phyloP scores from a whole-genome alignment of 2,329 filamentous ascomycete genomes.

The Pseudohalonectria lignicola region DNA sequence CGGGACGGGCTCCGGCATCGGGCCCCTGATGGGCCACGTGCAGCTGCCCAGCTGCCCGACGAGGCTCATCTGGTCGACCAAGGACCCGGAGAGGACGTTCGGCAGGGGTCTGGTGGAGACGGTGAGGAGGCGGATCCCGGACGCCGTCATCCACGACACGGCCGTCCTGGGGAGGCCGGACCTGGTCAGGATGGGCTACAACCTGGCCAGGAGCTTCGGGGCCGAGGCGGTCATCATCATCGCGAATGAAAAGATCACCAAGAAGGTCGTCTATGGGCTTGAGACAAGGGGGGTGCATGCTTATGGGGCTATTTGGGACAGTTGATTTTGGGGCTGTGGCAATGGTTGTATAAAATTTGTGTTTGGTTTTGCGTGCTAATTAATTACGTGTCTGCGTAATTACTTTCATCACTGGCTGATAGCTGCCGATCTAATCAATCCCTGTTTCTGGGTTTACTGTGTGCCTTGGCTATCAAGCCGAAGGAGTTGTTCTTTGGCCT shows the following conservation, averaged over 20 bases:
- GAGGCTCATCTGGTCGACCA: slow-evolving; percentile 17
- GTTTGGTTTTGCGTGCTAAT: neutral
- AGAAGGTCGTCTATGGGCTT: slow-evolving; percentile 17
- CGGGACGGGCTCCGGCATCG: slow-evolving; percentile 51
- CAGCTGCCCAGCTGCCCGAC: slow-evolving; percentile 16
- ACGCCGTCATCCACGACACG: slow-evolving; percentile 20
- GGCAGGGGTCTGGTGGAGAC: slow-evolving; percentile 13
- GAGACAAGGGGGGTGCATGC: slow-evolving; percentile 17
- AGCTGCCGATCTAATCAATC: neutral
- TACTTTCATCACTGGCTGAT: neutral
- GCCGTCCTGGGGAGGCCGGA: slow-evolving; percentile 16
- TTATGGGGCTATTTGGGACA: slow-evolving; percentile 19
- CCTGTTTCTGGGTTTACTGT: neutral
- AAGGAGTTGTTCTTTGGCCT: no score
- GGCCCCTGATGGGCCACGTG: slow-evolving; percentile 43
- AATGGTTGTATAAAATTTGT: no score
- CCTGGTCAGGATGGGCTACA: slow-evolving; percentile 12
- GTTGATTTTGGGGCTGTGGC: neutral
- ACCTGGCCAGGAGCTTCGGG: slow-evolving; percentile 10
- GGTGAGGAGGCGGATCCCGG: slow-evolving; percentile 13
- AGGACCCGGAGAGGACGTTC: slow-evolving; percentile 15
- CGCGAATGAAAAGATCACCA: slow-evolving; percentile 18
- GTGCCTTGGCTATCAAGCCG: no score
- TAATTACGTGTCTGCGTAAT: neutral
- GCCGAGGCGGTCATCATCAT: slow-evolving; percentile 21